Evolutionary conservation across 2,329 filamentous ascomycete genomes (phyloP).

Genomic region (Zymoseptoria ardabiliae): DNA sequence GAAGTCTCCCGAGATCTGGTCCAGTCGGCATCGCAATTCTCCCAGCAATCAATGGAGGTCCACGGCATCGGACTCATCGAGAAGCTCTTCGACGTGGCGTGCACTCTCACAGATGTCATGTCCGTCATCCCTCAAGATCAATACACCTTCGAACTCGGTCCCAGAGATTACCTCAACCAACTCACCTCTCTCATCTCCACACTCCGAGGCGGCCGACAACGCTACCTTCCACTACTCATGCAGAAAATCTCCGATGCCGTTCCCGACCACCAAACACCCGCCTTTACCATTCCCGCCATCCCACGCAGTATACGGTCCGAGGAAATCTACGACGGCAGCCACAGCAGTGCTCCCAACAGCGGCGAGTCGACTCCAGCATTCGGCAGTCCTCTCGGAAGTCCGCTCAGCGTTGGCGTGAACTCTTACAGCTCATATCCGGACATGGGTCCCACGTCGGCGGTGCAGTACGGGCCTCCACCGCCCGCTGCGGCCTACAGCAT

Average conservation of each 20-base stretch:
- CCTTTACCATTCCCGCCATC: conserved; percentile 21
- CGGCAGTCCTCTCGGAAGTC: conserved; percentile 21
- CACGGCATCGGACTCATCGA: conserved; percentile 71
- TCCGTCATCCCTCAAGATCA: conserved; percentile 51
- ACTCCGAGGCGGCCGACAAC: conserved; percentile 66
- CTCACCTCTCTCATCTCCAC: conserved; percentile 59
- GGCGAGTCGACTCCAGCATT: conserved; percentile 20
- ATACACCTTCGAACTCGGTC: conserved; percentile 54
- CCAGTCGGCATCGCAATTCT: conserved; percentile 62
- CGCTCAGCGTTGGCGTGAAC: conserved; percentile 12
- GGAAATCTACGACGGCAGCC: conserved; percentile 24
- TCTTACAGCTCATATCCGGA: conserved; percentile 7
- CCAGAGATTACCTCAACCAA: conserved; percentile 65
- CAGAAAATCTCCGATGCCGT: conserved; percentile 61
- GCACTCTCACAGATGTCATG: conserved; percentile 66
- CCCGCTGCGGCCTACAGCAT: not conserved
- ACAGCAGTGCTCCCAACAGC: conserved; percentile 24
- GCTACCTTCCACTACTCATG: conserved; percentile 69
- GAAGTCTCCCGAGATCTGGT: conserved; percentile 55
- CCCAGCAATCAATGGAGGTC: conserved; percentile 64
- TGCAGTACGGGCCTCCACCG: conserved; percentile 1
- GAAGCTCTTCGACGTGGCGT: conserved; percentile 71
- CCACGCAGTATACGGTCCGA: conserved; percentile 21
- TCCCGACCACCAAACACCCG: conserved; percentile 18
- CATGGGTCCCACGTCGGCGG: conserved; percentile 3